These are phyloP conservation scores for Coffea eugenioides DNA, from an alignment of 257 asterid genomes.

Conservation along the genomic window DNA sequence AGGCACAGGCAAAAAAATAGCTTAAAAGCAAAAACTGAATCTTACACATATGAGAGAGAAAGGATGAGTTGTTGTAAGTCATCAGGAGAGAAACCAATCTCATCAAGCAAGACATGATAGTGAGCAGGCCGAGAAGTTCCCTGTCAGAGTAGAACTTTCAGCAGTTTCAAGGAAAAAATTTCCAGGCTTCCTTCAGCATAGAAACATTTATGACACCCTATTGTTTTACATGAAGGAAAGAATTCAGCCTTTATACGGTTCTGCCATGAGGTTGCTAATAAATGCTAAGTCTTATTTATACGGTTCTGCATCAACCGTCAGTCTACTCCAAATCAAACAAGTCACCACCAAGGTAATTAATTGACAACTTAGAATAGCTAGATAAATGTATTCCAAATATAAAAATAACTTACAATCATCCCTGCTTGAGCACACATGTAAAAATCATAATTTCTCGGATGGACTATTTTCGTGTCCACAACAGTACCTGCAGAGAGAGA, in stretches of 20 bases:
- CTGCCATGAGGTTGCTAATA: neutral
- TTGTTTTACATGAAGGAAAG: no score
- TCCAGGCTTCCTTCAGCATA: neutral
- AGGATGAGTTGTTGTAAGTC: slow-evolving; percentile 76
- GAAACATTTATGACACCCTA: neutral
- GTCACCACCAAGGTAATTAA: neutral
- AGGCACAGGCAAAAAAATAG: slow-evolving; percentile 11
- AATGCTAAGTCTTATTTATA: neutral
- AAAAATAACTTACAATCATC: slow-evolving; percentile 55
- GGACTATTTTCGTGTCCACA: slow-evolving; percentile 73
- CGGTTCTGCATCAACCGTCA: neutral
- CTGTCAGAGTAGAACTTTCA: slow-evolving; percentile 26
- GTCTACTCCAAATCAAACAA: neutral
- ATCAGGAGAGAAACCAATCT: slow-evolving; percentile 93
- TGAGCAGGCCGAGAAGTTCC: slow-evolving; percentile 93
- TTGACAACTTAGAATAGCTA: neutral
- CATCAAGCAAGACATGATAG: slow-evolving; percentile 85
- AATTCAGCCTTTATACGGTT: neutral
- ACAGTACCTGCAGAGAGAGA: slow-evolving; percentile 64
- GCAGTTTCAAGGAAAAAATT: neutral
- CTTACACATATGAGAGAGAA: slow-evolving; percentile 88
- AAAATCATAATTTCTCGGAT: slow-evolving; percentile 79
- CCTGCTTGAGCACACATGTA: slow-evolving; percentile 92
- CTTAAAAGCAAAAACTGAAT: slow-evolving; percentile 6
- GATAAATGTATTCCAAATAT: neutral